These are phyloP conservation scores for Euphorbia lathyris DNA, from an alignment of 345 rosid species.

Conservation along the genomic window DNA sequence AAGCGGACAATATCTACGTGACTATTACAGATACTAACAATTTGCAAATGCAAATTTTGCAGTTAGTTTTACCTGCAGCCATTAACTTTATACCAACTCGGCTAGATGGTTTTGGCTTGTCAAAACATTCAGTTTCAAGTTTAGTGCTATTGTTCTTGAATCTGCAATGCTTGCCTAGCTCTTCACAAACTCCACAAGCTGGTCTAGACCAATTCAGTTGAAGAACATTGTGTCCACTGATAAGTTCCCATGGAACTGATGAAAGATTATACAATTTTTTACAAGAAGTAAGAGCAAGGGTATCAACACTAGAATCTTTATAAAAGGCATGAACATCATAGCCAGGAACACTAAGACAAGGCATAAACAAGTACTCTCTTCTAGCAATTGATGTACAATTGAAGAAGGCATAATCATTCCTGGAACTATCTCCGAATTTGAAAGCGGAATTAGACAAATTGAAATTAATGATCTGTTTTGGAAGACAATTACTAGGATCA, in stretches of 20 bases:
- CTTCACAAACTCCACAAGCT: conserved; percentile 13
- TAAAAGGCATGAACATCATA: neutral
- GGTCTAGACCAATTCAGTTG: conserved; percentile 21
- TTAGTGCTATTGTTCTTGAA: neutral
- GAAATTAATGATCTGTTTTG: neutral
- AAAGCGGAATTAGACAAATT: conserved; percentile 4
- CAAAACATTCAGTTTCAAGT: conserved; percentile 10
- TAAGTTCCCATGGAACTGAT: neutral
- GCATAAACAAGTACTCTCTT: rapidly evolving
- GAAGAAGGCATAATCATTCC: neutral
- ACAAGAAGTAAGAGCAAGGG: conserved; percentile 7
- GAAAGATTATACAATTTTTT: conserved; percentile 17
- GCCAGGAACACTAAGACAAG: neutral
- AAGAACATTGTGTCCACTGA: neutral
- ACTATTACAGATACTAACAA: neutral
- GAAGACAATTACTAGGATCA: conserved; percentile 7
- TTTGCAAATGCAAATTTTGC: neutral
- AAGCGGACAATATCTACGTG: too few relatives aligned
- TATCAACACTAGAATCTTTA: neutral
- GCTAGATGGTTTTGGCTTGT: conserved; percentile 3
- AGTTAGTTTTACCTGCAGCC: conserved; percentile 5
- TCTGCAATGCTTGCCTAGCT: conserved; percentile 3
- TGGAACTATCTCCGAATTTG: neutral
- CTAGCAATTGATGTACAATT: conserved; percentile 8
- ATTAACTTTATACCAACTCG: neutral